Conservation (phyloP, 148 eudicot species). For the Rhododendron williamsianum region DNA sequence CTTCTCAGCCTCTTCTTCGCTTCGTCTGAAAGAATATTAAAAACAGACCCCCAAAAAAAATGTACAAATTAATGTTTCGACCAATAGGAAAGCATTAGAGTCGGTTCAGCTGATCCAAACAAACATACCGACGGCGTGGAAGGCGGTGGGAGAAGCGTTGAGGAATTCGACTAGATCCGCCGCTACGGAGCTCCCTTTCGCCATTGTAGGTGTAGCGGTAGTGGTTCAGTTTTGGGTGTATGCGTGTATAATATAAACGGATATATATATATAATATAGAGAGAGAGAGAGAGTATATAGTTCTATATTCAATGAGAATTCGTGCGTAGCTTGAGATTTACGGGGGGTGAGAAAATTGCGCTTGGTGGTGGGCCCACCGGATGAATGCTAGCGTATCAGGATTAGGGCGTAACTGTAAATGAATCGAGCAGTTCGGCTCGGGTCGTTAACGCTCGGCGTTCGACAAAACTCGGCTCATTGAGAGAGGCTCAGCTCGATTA, state of each 20-base stretch:
- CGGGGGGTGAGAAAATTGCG: neutral
- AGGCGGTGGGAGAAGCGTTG: conserved; percentile 88
- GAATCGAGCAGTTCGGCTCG: no score
- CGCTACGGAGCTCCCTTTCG: conserved; percentile 41
- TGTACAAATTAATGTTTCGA: neutral
- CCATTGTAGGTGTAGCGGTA: conserved; percentile 11
- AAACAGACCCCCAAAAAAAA: neutral
- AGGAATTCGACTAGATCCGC: conserved; percentile 59
- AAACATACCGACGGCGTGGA: conserved; percentile 76
- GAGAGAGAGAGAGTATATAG: no score
- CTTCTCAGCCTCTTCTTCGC: conserved; percentile 66
- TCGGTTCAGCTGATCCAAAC: neutral
- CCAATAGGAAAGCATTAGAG: neutral
- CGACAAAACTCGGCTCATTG: no score
- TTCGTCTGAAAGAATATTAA: conserved; percentile 49
- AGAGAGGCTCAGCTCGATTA: no score
- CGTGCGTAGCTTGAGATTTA: neutral
- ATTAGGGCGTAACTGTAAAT: no score
- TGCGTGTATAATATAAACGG: no score
- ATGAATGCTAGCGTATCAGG: neutral
- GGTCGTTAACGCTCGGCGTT: no score
- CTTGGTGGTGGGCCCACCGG: neutral
- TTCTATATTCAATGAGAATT: no score
- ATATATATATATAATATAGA: no score
- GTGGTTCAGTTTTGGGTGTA: no score